phyloP scores from a whole-genome alignment of 1,284 basidiomycete species.

The Paramarasmius palmivorus region DNA sequence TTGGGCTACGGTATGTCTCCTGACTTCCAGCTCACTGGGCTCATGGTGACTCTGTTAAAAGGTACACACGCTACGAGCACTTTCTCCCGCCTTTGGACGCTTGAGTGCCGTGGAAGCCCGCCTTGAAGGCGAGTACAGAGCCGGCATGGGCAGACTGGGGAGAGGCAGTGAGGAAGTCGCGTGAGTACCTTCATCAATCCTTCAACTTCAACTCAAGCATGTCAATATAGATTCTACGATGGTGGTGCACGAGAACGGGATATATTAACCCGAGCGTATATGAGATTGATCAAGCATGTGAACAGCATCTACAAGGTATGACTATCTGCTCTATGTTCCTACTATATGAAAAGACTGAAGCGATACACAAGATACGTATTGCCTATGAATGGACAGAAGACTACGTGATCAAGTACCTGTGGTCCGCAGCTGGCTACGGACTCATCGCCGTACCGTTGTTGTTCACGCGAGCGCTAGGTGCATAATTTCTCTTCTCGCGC shows the following conservation, averaged over 20 bases:
- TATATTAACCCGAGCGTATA: constrained; percentile 82
- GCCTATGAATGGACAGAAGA: constrained; percentile 92
- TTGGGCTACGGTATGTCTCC: constrained; percentile 70
- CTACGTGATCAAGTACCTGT: constrained; percentile 92
- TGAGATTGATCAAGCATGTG: constrained; percentile 83
- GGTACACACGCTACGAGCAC: constrained; percentile 67
- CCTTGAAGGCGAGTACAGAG: constrained; percentile 87
- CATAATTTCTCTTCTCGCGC: not conserved
- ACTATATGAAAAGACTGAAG: not conserved
- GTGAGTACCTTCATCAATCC: constrained; percentile 41
- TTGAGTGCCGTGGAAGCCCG: constrained; percentile 89
- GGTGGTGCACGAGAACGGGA: constrained; percentile 84
- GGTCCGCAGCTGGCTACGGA: constrained; percentile 88
- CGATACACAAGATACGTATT: constrained; percentile 63
- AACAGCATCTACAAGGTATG: constrained; percentile 89
- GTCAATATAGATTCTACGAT: constrained; percentile 78
- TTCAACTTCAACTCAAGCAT: not conserved
- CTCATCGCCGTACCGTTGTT: constrained; percentile 89
- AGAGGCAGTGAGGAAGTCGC: constrained; percentile 95
- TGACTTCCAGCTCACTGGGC: not conserved
- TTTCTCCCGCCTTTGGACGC: constrained; percentile 93
- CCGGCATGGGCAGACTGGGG: constrained; percentile 86
- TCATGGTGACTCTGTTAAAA: not conserved
- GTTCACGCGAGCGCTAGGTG: constrained; percentile 44
- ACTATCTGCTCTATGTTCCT: not conserved